A percentile compares a stretch with the other conserved stretches of the same genome.
Evolutionary conservation across 2,329 filamentous ascomycete genomes (phyloP).

Genomic region (Verticillium nubilum): DNA sequence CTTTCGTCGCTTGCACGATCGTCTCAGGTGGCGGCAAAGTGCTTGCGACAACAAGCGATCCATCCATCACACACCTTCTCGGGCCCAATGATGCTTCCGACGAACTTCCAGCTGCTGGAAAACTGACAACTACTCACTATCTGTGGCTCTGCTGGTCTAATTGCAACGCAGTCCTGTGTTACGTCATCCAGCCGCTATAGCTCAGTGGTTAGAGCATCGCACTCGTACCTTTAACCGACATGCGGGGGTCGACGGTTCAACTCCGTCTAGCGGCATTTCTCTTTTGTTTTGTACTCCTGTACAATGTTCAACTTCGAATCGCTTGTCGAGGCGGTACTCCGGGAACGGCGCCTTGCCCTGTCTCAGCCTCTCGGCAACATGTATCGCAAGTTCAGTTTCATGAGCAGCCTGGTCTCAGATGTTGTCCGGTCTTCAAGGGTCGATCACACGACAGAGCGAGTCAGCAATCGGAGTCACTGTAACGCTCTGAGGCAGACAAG

Average conservation of each 20-base stretch:
- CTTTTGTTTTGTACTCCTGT: not conserved
- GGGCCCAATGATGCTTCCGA: too few species aligned
- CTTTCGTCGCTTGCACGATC: not conserved
- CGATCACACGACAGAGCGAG: not conserved
- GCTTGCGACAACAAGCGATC: too few species aligned
- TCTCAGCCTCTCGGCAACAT: not conserved
- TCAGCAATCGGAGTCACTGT: not conserved
- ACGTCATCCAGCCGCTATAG: not conserved
- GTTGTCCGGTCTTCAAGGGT: not conserved
- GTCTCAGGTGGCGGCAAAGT: not conserved
- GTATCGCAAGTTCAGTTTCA: not conserved
- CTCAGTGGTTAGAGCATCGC: not conserved
- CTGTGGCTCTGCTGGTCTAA: not conserved
- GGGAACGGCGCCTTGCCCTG: not conserved
- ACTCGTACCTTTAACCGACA: not conserved
- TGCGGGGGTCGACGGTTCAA: not conserved
- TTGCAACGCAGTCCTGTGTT: not conserved
- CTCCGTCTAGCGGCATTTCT: not conserved
- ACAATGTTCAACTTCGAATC: not conserved
- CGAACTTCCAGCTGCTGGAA: too few species aligned
- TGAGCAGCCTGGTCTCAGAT: not conserved
- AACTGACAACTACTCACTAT: too few species aligned
- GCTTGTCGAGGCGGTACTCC: not conserved
- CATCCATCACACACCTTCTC: too few species aligned
- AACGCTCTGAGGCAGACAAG: not conserved